These are phyloP conservation scores for Eutrema heterophyllum DNA, from an alignment of 345 rosid genomes.

Conservation along the genomic window DNA sequence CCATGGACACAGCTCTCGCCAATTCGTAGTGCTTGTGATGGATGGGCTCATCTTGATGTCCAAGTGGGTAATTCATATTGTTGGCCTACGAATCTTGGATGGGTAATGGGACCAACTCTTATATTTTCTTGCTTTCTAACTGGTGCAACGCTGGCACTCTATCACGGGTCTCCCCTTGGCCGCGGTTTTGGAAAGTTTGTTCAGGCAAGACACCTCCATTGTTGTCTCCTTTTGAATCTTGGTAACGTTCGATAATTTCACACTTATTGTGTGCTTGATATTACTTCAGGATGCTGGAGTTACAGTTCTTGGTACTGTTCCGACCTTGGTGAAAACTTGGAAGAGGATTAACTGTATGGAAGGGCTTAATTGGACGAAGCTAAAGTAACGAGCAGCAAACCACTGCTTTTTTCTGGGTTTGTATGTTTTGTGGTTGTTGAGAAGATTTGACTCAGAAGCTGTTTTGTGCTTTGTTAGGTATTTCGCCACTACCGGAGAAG, in stretches of 20 bases:
- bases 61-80: constrained; percentile 57
- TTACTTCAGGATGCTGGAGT: constrained; percentile 77
- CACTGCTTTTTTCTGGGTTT: not conserved
- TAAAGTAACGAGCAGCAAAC: constrained; percentile 40
- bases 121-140: constrained; percentile 61
- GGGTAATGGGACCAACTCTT: constrained; percentile 87
- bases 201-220: constrained; percentile 41
- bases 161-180: constrained; percentile 87
- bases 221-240: not conserved
- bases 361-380: constrained; percentile 73
- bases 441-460: constrained; percentile 5
- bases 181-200: constrained; percentile 80
- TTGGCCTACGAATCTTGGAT: constrained; percentile 95
- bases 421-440: not conserved
- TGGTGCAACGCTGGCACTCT: constrained; percentile 83
- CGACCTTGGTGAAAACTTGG: constrained; percentile 88
- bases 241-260: not conserved
- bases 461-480: constrained; percentile 35
- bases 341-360: constrained; percentile 62
- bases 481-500: constrained; percentile 71
- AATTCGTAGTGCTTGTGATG: constrained; percentile 59
- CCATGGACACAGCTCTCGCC: constrained; percentile 88
- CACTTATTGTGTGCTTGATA: not conserved
- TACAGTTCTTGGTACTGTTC: constrained; percentile 81
- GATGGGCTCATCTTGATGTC: constrained; percentile 59